Evolutionary conservation across 306 rosid genomes (phyloP), one percentile per base, ranked within the genome.

Genomic region (Alnus rubra): DNA sequence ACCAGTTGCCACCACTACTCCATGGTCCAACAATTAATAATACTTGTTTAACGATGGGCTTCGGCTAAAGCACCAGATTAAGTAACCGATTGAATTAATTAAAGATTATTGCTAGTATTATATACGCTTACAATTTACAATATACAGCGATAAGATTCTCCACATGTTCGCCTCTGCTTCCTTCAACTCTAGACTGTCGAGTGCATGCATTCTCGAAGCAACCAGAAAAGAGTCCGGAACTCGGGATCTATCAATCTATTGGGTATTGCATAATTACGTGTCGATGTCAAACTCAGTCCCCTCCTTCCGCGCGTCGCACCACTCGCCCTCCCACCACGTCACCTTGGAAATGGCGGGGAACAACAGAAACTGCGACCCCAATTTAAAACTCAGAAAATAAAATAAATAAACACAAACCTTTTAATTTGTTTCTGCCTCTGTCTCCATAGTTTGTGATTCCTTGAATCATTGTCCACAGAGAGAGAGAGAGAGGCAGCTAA

Each of bases 261-360:
- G 28, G 28, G 28, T 23, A 23, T 23, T 23, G 28, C 28, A 23
- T 45, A 6, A 45, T 6, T 45, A 5, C 28, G 28, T 23, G 49
- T 3, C 1, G 28, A 56, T 13, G 23, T 33, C 7, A 80, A 78
- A 68, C 45, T 31, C 74, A 52, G 60, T 5, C 19, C 69, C 53
- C 78, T 67, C 19, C 0, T 23, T 4, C 7, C 2, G 87, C 85
- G 88, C 89, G 91, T 89, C 18, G 5, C 0, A 0, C 0, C 52
- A 92, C 91, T 86, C 83, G 84, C 86, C 68, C 2, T 59, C 58
- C 60, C 54, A 56, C 52, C 77, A 78, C 82, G 78, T 84, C 80
- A 72, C 78, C 63, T 76, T 37, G 81, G 74, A 80, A 85, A 74
- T 52, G 91, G 92, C 92, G 88, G 93, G 94, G 89, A 86, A 85